Percentiles rank a stretch among this genome's conserved stretches.
phyloP scores from a whole-genome alignment of 2,329 filamentous ascomycete genomes.

The Tolypocladium paradoxum region DNA sequence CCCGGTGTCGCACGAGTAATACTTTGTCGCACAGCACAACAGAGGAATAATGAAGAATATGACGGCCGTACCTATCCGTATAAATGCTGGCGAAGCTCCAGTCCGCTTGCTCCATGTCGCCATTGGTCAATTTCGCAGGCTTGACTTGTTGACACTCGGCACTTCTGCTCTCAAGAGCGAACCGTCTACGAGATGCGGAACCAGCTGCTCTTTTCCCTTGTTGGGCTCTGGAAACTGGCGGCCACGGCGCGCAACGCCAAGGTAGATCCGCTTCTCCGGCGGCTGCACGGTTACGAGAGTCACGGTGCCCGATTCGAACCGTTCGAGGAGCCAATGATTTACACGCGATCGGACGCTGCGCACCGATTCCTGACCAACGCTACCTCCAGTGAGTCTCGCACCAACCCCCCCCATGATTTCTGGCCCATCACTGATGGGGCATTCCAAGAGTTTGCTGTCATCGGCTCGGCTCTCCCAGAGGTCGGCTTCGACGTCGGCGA shows the following conservation, averaged over 20 bases:
- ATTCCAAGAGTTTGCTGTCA: constrained; percentile 42
- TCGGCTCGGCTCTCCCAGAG: constrained; percentile 51
- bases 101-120: too few species aligned
- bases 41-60: neutral
- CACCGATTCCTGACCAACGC: neutral
- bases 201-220: neutral
- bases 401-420: neutral
- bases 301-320: neutral
- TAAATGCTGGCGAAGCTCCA: too few species aligned
- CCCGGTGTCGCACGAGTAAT: neutral
- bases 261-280: neutral
- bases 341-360: neutral
- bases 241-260: neutral
- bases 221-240: neutral
- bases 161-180: neutral
- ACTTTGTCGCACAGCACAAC: neutral
- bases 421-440: too few species aligned
- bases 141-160: neutral
- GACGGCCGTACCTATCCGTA: too few species aligned
- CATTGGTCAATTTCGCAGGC: neutral
- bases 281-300: neutral
- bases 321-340: neutral
- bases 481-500: constrained; percentile 53
- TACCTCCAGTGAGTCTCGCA: neutral
- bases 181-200: neutral